A percentile compares a stretch with the other conserved stretches of the same genome.
These are phyloP conservation scores for Entelexis sorbosivorans DNA, from an alignment of 1,139 yeast genomes.

Conservation along the genomic window DNA sequence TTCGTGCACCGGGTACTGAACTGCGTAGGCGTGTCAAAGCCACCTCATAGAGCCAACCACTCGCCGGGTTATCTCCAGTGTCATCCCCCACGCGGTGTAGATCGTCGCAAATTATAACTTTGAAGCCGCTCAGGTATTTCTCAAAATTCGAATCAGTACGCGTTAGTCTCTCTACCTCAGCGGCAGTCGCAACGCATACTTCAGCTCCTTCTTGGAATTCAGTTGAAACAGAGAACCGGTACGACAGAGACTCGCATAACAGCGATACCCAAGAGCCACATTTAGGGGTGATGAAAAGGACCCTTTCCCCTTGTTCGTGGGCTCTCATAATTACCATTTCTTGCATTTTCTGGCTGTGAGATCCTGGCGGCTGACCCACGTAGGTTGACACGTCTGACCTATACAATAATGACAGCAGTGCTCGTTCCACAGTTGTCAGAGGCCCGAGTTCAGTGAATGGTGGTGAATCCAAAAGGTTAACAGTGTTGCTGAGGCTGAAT, in stretches of 20 bases:
- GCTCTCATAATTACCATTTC: neutral
- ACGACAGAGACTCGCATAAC: neutral
- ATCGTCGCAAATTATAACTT: conserved; percentile 63
- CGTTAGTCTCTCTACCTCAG: neutral
- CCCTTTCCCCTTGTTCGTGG: neutral
- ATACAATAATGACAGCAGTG: conserved; percentile 7
- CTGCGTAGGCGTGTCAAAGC: conserved; percentile 50
- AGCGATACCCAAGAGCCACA: neutral
- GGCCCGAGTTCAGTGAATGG: neutral
- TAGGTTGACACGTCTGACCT: conserved; percentile 2
- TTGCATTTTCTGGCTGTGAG: neutral
- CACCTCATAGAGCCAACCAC: conserved; percentile 58
- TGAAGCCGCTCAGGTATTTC: conserved; percentile 32
- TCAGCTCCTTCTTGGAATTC: neutral
- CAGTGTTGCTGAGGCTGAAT: neutral
- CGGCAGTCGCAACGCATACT: neutral
- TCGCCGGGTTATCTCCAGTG: conserved; percentile 8
- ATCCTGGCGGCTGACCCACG: conserved; percentile 17
- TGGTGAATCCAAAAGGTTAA: neutral
- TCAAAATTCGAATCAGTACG: neutral
- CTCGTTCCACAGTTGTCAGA: neutral
- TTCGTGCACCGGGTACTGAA: conserved; percentile 32
- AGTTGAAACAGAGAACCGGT: neutral
- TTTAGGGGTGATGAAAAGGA: conserved; percentile 5
- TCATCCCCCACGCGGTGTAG: conserved; percentile 53